Conservation (phyloP, 2,329 filamentous ascomycete species). For the Fusarium piperis region DNA sequence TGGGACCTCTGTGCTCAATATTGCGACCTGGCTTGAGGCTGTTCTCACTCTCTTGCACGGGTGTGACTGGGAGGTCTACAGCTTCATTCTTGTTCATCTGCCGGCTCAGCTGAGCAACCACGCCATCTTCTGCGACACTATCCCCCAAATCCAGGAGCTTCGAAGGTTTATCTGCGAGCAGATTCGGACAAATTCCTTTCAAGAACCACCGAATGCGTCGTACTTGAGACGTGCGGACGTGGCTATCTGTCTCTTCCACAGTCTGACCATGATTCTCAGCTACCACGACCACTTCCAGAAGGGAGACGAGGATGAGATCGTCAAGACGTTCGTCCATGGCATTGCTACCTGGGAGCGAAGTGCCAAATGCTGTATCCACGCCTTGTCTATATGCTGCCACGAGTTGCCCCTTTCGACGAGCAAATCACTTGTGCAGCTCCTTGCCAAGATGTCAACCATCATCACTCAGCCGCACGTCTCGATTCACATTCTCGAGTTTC, state of each 20-base stretch:
- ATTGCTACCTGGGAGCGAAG: conserved; percentile 87
- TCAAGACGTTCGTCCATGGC: conserved; percentile 85
- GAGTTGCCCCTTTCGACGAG: conserved; percentile 89
- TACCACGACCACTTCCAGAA: conserved; percentile 89
- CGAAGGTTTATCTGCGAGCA: conserved; percentile 84
- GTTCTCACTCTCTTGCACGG: conserved; percentile 78
- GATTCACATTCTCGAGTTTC: conserved; percentile 94
- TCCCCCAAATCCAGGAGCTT: conserved; percentile 78
- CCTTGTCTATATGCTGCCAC: conserved; percentile 92
- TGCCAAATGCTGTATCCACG: conserved; percentile 93
- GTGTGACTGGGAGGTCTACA: conserved; percentile 91
- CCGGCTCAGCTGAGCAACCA: conserved; percentile 91
- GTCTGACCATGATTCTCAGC: conserved; percentile 86
- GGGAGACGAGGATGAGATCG: conserved; percentile 87
- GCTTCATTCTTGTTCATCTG: conserved; percentile 86
- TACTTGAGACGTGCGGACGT: conserved; percentile 89
- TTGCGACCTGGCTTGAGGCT: conserved; percentile 79
- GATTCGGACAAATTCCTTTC: conserved; percentile 78
- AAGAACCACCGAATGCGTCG: conserved; percentile 81
- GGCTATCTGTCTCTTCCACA: conserved; percentile 87
- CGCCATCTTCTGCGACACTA: conserved; percentile 79
- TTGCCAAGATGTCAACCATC: conserved; percentile 94
- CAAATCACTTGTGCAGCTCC: conserved; percentile 84
- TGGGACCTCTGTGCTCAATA: conserved; percentile 62
- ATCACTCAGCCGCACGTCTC: conserved; percentile 93